phyloP scores from a whole-genome alignment of 1,284 basidiomycete species.

The Naganishia albida region DNA sequence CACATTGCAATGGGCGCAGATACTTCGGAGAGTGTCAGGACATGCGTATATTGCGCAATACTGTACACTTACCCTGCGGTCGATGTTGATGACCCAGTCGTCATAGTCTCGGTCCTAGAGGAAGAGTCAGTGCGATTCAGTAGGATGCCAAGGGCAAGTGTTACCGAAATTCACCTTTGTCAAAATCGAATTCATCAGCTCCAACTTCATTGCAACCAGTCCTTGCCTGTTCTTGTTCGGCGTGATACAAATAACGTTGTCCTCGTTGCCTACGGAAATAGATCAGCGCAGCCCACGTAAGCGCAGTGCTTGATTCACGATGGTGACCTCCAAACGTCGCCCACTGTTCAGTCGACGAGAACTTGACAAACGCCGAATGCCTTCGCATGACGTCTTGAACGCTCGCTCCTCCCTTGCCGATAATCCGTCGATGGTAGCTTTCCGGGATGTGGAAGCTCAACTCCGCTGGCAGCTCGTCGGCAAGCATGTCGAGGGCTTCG shows the following conservation, averaged over 20 bases:
- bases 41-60: no score
- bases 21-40: no score
- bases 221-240: slow-evolving; percentile 28
- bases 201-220: slow-evolving; percentile 14
- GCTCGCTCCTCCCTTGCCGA: slow-evolving; percentile 96
- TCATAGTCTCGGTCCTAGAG: slow-evolving; percentile 23
- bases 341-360: slow-evolving; percentile 97
- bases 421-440: slow-evolving; percentile 98
- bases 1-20: slow-evolving; percentile 23
- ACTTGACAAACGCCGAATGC: slow-evolving; percentile 98
- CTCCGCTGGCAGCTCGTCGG: slow-evolving; percentile 98
- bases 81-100: slow-evolving; percentile 17
- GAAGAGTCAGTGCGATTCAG: not conserved
- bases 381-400: slow-evolving; percentile 99
- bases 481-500: slow-evolving; percentile 82
- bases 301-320: slow-evolving; percentile 63
- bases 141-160: no score
- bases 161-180: slow-evolving; percentile 10
- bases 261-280: slow-evolving; percentile 25
- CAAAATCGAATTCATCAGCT: slow-evolving; percentile 27
- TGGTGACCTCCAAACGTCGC: slow-evolving; percentile 90
- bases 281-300: not conserved
- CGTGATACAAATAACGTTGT: slow-evolving; percentile 32
- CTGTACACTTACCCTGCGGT: no score
- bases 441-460: slow-evolving; percentile 99